phyloP scores from a whole-genome alignment of 1,139 yeast species.

The Yamadazyma kanchanaburiensis region DNA sequence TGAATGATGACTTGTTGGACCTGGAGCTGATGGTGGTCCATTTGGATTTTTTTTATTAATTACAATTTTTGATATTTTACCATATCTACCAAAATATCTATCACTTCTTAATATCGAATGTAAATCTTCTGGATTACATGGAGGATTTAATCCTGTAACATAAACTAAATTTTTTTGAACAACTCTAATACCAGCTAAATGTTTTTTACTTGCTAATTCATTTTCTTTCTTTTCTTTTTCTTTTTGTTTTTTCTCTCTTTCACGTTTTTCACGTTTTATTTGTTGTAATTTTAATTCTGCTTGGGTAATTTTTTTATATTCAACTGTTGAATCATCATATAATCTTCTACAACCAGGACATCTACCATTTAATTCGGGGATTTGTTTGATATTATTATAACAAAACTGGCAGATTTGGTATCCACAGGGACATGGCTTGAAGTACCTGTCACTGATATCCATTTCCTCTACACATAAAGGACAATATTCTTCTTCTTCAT shows the following conservation, averaged over 20 bases:
- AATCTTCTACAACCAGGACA: constrained; percentile 98
- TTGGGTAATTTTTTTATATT: constrained; percentile 74
- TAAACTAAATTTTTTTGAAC: constrained; percentile 96
- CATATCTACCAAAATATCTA: constrained; percentile 96
- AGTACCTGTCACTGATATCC: constrained; percentile 94
- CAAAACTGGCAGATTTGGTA: constrained; percentile 98
- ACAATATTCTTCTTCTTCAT: constrained; percentile 80
- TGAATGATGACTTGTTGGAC: constrained; percentile 30
- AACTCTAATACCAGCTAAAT: constrained; percentile 94
- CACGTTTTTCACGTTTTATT: constrained; percentile 74
- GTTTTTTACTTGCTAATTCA: constrained; percentile 86
- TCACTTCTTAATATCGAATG: constrained; percentile 84
- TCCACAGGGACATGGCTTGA: constrained; percentile 99
- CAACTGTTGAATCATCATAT: constrained; percentile 91
- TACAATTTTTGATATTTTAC: constrained; percentile 90
- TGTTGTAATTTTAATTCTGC: constrained; percentile 85
- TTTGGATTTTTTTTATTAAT: constrained; percentile 74
- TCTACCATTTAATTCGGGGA: constrained; percentile 90
- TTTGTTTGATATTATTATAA: constrained; percentile 92
- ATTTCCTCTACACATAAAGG: constrained; percentile 97
- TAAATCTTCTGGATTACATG: constrained; percentile 83
- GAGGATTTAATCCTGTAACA: constrained; percentile 94
- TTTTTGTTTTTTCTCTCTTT: constrained; percentile 79
- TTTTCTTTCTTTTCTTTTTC: constrained; percentile 92
- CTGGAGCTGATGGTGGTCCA: too few relatives aligned